Percentiles rank a stretch among this genome's conserved stretches.
These are phyloP conservation scores for Paramecium sonneborni DNA, from an alignment of 73 alveolate species.

Conservation along the genomic window DNA sequence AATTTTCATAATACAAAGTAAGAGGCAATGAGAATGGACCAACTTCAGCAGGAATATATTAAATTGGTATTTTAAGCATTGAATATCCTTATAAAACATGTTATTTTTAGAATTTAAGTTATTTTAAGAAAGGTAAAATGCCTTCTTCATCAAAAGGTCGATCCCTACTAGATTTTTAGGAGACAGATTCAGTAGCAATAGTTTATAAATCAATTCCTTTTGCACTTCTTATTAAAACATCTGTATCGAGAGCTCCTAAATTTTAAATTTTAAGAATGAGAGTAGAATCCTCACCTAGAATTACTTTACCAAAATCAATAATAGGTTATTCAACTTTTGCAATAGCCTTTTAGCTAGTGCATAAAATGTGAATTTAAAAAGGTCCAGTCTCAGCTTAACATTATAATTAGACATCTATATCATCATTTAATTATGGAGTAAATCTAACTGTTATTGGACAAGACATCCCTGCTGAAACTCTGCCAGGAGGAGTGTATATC, in stretches of 20 bases:
- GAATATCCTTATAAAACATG: slow-evolving; percentile 85
- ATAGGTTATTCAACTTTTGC: slow-evolving; percentile 81
- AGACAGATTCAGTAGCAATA: slow-evolving; percentile 67
- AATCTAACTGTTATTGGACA: slow-evolving; percentile 91
- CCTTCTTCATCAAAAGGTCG: slow-evolving; percentile 49
- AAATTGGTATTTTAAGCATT: slow-evolving; percentile 74
- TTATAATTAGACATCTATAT: slow-evolving; percentile 87
- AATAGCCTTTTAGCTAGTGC: slow-evolving; percentile 92
- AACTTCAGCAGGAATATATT: slow-evolving; percentile 85
- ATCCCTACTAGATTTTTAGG: slow-evolving; percentile 33
- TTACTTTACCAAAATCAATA: slow-evolving; percentile 94
- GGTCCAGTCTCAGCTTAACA: slow-evolving; percentile 95
- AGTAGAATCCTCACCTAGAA: slow-evolving; percentile 89
- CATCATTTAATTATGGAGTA: slow-evolving; percentile 94
- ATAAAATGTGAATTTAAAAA: slow-evolving; percentile 87
- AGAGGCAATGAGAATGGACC: slow-evolving; percentile 77
- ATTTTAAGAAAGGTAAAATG: slow-evolving; percentile 56
- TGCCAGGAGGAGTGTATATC: slow-evolving; percentile 94
- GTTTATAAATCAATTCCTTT: slow-evolving; percentile 77
- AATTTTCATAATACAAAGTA: slow-evolving; percentile 82
- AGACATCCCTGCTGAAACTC: slow-evolving; percentile 99
- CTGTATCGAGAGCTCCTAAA: slow-evolving; percentile 90
- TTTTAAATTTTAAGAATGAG: slow-evolving; percentile 80
- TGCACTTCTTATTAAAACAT: slow-evolving; percentile 71
- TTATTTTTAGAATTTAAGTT: slow-evolving; percentile 73